These are phyloP conservation scores for Cryptosporidium xiaoi DNA, from an alignment of 169 alveolate species.

Conservation along the genomic window DNA sequence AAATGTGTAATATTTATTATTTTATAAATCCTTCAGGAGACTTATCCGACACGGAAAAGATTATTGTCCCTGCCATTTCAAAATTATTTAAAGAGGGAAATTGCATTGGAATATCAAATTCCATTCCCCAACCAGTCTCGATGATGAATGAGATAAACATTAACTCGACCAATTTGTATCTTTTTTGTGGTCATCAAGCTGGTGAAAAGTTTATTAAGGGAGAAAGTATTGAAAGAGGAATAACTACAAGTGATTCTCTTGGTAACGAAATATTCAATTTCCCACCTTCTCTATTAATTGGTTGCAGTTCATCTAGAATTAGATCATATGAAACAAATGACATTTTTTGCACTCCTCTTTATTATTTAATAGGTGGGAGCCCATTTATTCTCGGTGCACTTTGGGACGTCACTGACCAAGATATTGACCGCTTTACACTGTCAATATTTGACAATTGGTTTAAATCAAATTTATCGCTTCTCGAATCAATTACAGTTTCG, in stretches of 20 bases:
- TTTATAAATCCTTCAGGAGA: constrained; percentile 72
- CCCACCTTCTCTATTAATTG: constrained; percentile 64
- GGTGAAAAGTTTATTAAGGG: constrained; percentile 66
- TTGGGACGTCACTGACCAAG: constrained; percentile 74
- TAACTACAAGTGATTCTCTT: background rate
- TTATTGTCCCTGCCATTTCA: constrained; percentile 8
- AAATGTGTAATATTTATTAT: constrained; percentile 32
- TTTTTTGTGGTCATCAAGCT: constrained; percentile 72
- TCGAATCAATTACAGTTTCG: constrained; percentile 56
- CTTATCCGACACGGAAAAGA: constrained; percentile 36
- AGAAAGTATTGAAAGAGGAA: constrained; percentile 54
- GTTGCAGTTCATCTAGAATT: constrained; percentile 73
- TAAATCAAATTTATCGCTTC: constrained; percentile 22
- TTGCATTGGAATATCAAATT: constrained; percentile 43
- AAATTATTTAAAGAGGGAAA: constrained; percentile 9
- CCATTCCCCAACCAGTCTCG: constrained; percentile 15
- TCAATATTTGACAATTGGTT: constrained; percentile 71
- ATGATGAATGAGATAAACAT: constrained; percentile 17
- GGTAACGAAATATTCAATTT: background rate
- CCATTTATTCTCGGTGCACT: constrained; percentile 70
- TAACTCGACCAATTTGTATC: constrained; percentile 34
- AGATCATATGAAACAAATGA: constrained; percentile 51
- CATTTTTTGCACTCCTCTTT: constrained; percentile 46
- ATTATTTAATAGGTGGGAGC: constrained; percentile 70
- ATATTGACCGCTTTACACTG: constrained; percentile 65